Conservation (phyloP, 2,329 filamentous ascomycete genomes). For the Xenoacremonium recifei region DNA sequence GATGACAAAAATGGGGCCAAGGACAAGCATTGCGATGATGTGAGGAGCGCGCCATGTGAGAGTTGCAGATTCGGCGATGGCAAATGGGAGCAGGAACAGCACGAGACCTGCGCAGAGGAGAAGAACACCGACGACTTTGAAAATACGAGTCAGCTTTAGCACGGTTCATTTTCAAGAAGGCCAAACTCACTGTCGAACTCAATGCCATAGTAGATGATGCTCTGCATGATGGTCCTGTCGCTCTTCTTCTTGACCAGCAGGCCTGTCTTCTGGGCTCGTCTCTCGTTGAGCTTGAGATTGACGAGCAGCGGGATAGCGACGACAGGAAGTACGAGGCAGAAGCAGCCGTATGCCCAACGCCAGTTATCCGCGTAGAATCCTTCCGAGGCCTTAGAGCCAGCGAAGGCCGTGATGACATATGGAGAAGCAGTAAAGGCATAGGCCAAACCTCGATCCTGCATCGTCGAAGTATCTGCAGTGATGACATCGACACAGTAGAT, state of each 20-base stretch:
- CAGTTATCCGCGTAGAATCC: conserved; percentile 21
- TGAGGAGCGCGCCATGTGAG: conserved; percentile 46
- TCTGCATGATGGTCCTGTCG: conserved; percentile 44
- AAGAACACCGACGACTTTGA: conserved; percentile 53
- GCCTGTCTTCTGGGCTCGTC: conserved; percentile 53
- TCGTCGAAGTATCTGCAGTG: conserved; percentile 54
- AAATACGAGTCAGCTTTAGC: conserved; percentile 1
- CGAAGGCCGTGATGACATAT: conserved; percentile 35
- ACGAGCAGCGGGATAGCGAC: conserved; percentile 58
- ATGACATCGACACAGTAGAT: conserved; percentile 60
- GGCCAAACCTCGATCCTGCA: conserved; percentile 29
- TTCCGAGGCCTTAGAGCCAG: conserved; percentile 23
- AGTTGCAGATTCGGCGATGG: conserved; percentile 40
- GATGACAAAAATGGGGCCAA: conserved; percentile 50
- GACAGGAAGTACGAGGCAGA: too few relatives aligned
- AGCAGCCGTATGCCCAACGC: conserved; percentile 25
- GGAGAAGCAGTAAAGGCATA: conserved; percentile 30
- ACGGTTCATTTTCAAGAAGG: conserved; percentile 50
- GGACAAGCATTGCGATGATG: conserved; percentile 54
- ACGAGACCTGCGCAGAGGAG: conserved; percentile 50
- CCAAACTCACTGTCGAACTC: conserved; percentile 41
- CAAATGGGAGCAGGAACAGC: conserved; percentile 61
- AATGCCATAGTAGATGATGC: conserved; percentile 30
- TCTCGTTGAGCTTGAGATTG: conserved; percentile 54
- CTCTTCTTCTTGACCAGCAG: conserved; percentile 36